Evolutionary conservation across 306 rosid species (phyloP), one percentile per base, ranked within the genome.

Genomic region (Malus asiatica): DNA sequence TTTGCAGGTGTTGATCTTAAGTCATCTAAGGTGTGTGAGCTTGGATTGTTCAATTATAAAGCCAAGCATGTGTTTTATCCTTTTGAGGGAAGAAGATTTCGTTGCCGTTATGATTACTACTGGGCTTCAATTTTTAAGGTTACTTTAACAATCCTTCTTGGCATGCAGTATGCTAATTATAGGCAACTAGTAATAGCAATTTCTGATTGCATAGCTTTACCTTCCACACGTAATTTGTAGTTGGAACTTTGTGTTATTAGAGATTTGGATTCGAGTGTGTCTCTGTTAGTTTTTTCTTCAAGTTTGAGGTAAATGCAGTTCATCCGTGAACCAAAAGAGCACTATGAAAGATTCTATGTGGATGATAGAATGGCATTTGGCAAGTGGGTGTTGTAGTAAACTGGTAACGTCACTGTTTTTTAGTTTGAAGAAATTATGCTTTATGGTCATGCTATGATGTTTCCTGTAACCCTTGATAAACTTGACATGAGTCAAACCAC

Each of bases 51-150:
- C 65, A 86, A 95, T 83, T 85, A 90, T 83, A 90, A 90, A 81
- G 89, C 96, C 77, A 95, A 92, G 86, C 79, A 89, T 11, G 85
- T 88, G 61, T 89, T 88, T 76, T 87, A 87, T 79, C 96, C 94
- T 55, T 82, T 86, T 61, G 91, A 88, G 72, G 84, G 89, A 77
- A 91, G 89, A 83, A 92, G 88, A 68, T 90, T 81, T 79, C 89
- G 93, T 59, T 92, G 97, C 59, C 96, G 90, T 33, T 90, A 89
- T 83, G 98, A 92, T 75, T 95, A 95, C 85, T 95, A 92, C 70
- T 95, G 98, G 98, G 92, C 97, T 57, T 95, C 98, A 3, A 80
- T 95, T 64, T 94, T 92, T 84, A 81, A 92, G 98, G 98, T 68
- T 66, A 30, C 32, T 63, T 15, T 1, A 55, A 20, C 25, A 3